Conservation (phyloP, 2,329 filamentous ascomycete species). For the Aspergillus amoenus region DNA sequence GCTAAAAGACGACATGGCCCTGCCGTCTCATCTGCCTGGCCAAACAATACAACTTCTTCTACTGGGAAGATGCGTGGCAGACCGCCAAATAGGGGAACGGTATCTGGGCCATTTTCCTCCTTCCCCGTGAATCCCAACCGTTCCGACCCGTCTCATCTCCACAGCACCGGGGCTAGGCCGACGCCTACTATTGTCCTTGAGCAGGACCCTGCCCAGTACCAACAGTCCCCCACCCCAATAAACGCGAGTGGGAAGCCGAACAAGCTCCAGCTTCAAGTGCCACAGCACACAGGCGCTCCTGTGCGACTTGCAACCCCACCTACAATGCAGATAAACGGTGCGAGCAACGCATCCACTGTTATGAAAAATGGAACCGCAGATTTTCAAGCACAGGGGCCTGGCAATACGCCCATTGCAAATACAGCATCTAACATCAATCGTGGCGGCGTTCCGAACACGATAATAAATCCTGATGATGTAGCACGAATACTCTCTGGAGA, state of each 20-base stretch:
- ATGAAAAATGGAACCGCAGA: conserved; percentile 19
- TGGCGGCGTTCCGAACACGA: conserved; percentile 6
- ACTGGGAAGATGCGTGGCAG: conserved; percentile 74
- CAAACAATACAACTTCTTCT: conserved; percentile 60
- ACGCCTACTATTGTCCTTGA: conserved; percentile 46
- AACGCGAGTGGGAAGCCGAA: conserved; percentile 28
- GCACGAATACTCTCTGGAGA: conserved; percentile 31
- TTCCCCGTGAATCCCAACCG: conserved; percentile 63
- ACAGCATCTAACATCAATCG: conserved; percentile 10
- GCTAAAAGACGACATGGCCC: conserved; percentile 68
- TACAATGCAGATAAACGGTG: conserved; percentile 40
- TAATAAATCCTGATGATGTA: conserved; percentile 33
- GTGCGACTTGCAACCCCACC: conserved; percentile 46
- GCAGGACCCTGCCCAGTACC: conserved; percentile 33
- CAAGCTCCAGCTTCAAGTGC: conserved; percentile 46
- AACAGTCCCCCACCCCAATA: conserved; percentile 28
- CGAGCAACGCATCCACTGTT: conserved; percentile 22
- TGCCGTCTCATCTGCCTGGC: conserved; percentile 89
- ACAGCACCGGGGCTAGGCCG: conserved; percentile 37
- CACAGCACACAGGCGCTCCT: conserved; percentile 39
- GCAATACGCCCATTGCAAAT: conserved; percentile 4
- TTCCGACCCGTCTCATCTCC: conserved; percentile 46
- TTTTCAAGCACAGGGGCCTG: conserved; percentile 2
- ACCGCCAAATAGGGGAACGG: conserved; percentile 71
- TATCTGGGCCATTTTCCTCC: conserved; percentile 65